Evolutionary conservation across 106 monocot species (phyloP).

Genomic region (Hemerocallis citrina): DNA sequence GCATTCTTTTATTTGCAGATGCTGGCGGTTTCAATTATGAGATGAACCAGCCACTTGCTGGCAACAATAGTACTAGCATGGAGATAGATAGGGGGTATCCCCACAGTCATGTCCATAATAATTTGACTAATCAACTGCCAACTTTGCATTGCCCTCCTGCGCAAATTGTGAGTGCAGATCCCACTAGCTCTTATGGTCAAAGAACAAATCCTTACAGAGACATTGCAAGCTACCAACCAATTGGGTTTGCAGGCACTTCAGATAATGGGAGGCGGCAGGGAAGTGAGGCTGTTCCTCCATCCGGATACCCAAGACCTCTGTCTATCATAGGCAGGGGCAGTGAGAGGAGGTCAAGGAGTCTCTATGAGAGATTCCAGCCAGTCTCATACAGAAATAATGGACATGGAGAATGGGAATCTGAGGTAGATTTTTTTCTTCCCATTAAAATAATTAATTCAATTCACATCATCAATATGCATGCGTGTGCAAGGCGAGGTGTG

Average conservation of each 20-base stretch:
- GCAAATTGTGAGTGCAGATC: not conserved
- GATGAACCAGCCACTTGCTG: slow-evolving; percentile 11
- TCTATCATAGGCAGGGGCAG: slow-evolving; percentile 14
- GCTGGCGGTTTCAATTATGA: slow-evolving; percentile 9
- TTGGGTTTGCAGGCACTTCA: not conserved
- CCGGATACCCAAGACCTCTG: slow-evolving; percentile 13
- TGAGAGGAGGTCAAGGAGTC: slow-evolving; percentile 30
- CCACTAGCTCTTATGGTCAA: slow-evolving; percentile 3
- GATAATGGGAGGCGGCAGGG: slow-evolving; percentile 7
- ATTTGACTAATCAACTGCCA: not conserved
- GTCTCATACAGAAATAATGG: slow-evolving; percentile 9
- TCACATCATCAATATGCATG: no score
- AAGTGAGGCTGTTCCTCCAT: slow-evolving; percentile 2
- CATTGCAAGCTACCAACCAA: slow-evolving; percentile 5
- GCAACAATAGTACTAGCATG: slow-evolving; percentile 1
- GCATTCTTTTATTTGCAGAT: not conserved
- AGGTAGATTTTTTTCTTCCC: slow-evolving; percentile 5
- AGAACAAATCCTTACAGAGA: slow-evolving; percentile 8
- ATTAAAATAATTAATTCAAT: not conserved
- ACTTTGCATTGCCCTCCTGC: not conserved
- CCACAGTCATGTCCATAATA: not conserved
- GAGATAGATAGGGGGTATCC: slow-evolving; percentile 4
- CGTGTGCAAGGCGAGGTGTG: no score
- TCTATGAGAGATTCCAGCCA: slow-evolving; percentile 12
- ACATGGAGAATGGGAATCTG: slow-evolving; percentile 10